phyloP scores from a whole-genome alignment of 192 early-diverging fungal species.

The Linnemannia hyalina region DNA sequence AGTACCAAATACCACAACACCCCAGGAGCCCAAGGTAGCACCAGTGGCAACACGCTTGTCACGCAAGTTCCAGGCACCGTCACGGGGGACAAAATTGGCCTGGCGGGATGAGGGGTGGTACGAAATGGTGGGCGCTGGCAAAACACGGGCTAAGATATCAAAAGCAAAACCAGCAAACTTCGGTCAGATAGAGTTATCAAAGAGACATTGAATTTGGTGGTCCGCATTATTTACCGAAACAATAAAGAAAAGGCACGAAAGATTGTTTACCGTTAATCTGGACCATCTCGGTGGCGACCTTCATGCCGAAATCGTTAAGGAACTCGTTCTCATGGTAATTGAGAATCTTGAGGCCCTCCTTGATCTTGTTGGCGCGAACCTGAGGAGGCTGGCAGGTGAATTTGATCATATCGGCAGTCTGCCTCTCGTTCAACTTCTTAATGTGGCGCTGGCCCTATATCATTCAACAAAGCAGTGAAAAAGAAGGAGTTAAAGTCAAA shows the following conservation, averaged over 20 bases:
- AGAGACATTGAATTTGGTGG: conserved; percentile 9
- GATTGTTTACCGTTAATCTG: conserved; percentile 63
- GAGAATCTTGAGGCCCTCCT: conserved; percentile 76
- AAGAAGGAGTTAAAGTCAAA: background rate
- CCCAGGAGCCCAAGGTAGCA: conserved; percentile 82
- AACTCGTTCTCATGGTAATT: conserved; percentile 77
- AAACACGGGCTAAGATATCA: conserved; percentile 71
- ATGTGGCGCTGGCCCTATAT: conserved; percentile 83
- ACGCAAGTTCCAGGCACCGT: conserved; percentile 92
- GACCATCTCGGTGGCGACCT: conserved; percentile 73
- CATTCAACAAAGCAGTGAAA: background rate
- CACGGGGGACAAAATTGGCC: conserved; percentile 64
- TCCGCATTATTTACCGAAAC: conserved; percentile 15
- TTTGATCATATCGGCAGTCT: conserved; percentile 96
- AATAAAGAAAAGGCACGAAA: conserved; percentile 1
- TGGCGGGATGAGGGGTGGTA: conserved; percentile 68
- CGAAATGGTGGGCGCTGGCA: conserved; percentile 82
- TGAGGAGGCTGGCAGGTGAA: conserved; percentile 89
- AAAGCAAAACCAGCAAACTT: conserved; percentile 12
- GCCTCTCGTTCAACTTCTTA: conserved; percentile 85
- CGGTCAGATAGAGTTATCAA: background rate
- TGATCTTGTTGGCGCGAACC: conserved; percentile 88
- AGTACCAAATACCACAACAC: conserved; percentile 81
- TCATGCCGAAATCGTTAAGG: conserved; percentile 82
- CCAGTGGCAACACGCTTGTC: conserved; percentile 85